These are phyloP conservation scores for Candida pseudoviswanathii DNA, from an alignment of 1,139 yeast species.

Conservation along the genomic window DNA sequence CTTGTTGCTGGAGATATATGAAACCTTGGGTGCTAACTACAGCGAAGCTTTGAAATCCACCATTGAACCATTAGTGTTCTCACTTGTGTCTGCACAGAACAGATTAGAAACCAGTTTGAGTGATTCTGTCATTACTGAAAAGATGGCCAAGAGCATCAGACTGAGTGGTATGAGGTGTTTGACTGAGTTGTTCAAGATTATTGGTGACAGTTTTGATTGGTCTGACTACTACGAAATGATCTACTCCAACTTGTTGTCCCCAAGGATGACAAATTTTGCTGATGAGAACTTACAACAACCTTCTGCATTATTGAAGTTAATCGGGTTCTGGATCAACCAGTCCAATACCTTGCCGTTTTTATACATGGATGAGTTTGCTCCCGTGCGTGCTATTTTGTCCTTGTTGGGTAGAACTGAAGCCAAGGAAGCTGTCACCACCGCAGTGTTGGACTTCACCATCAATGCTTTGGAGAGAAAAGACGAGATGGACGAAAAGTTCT, in stretches of 20 bases:
- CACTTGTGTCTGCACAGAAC: conserved; percentile 58
- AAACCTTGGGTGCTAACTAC: conserved; percentile 63
- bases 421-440: conserved; percentile 65
- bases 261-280: conserved; percentile 67
- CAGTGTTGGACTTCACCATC: conserved; percentile 59
- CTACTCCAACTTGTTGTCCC: conserved; percentile 56
- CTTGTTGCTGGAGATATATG: conserved; percentile 63
- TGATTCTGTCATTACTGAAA: conserved; percentile 29
- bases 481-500: conserved; percentile 45
- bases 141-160: conserved; percentile 57
- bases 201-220: conserved; percentile 62
- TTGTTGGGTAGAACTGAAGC: conserved; percentile 57
- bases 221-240: conserved; percentile 50
- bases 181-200: conserved; percentile 48
- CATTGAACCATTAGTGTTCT: conserved; percentile 61
- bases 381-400: conserved; percentile 57
- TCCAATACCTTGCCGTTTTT: conserved; percentile 54
- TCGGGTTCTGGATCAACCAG: conserved; percentile 62
- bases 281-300: conserved; percentile 81
- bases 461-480: conserved; percentile 38
- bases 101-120: conserved; percentile 31
- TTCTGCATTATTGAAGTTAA: conserved; percentile 72
- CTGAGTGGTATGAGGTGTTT: conserved; percentile 63
- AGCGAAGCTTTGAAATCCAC: conserved; percentile 52
- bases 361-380: conserved; percentile 56